A percentile compares a stretch with the other conserved stretches of the same genome.
phyloP scores from a whole-genome alignment of 495 filamentous ascomycete species.

The Venustampulla echinocandica region DNA sequence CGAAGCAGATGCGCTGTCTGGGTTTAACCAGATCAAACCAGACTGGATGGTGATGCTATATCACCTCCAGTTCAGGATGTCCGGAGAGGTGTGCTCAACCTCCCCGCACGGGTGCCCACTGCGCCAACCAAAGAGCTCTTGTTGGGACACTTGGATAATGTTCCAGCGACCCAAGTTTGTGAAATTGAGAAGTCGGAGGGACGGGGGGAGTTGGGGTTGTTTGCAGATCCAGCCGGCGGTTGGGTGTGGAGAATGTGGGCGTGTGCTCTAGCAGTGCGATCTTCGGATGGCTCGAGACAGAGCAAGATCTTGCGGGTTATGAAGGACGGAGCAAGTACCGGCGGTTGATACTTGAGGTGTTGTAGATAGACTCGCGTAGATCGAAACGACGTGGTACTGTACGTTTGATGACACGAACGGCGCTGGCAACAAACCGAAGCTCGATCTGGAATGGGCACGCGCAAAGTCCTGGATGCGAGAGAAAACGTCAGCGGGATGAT shows the following conservation, averaged over 20 bases:
- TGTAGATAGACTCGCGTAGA: constrained; percentile 8
- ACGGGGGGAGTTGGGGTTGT: too few relatives aligned
- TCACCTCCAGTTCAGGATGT: constrained; percentile 23
- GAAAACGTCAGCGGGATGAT: constrained; percentile 12
- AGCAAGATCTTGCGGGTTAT: too few relatives aligned
- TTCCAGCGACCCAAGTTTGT: not conserved
- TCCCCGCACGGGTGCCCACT: constrained; percentile 24
- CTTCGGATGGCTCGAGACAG: not conserved
- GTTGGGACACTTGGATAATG: not conserved
- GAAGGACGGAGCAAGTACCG: constrained; percentile 7
- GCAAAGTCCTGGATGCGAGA: constrained; percentile 2
- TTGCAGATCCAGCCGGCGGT: too few relatives aligned
- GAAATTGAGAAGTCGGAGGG: not conserved
- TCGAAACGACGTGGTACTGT: constrained; percentile 8
- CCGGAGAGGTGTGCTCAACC: constrained; percentile 30
- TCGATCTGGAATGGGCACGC: not conserved
- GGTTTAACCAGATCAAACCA: constrained; percentile 6
- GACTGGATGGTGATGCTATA: constrained; percentile 12
- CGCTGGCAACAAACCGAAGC: constrained; percentile 10
- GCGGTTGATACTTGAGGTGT: constrained; percentile 5
- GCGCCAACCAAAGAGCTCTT: constrained; percentile 6
- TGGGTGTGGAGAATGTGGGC: not conserved
- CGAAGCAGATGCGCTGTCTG: constrained; percentile 5
- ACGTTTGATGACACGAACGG: constrained; percentile 14
- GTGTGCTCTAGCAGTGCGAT: not conserved